Evolutionary conservation across 371 early-diverging fungal genomes (phyloP).

Genomic region (Fennellomyces sp.): DNA sequence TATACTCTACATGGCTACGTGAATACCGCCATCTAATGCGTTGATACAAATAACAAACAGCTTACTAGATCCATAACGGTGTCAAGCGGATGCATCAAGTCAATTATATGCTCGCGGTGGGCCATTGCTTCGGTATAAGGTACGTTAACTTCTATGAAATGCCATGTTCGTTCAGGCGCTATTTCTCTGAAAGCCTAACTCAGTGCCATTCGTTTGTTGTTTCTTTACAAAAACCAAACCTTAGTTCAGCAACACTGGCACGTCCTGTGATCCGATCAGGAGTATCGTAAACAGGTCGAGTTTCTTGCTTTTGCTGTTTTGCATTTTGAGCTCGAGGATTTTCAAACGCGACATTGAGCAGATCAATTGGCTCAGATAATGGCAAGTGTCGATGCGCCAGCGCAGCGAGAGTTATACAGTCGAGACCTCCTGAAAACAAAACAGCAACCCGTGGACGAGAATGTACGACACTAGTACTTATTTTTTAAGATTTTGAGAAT

Average conservation of each 20-base stretch:
- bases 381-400: conserved; percentile 76
- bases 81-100: conserved; percentile 79
- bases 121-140: conserved; percentile 72
- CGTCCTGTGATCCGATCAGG: conserved; percentile 91
- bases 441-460: conserved; percentile 70
- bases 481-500: not conserved
- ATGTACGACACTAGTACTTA: not conserved
- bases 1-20: conserved; percentile 69
- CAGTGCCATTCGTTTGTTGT: not conserved
- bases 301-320: conserved; percentile 13
- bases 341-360: conserved; percentile 96
- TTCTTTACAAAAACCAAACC: conserved; percentile 16
- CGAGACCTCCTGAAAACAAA: conserved; percentile 94
- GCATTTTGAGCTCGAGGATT: conserved; percentile 76
- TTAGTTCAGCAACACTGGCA: conserved; percentile 65
- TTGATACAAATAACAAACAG: no score
- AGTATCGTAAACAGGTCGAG: conserved; percentile 64
- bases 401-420: conserved; percentile 88
- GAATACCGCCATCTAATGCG: no score
- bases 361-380: conserved; percentile 76
- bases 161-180: conserved; percentile 77
- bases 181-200: conserved; percentile 31
- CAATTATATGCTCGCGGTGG: conserved; percentile 60
- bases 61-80: conserved; percentile 93
- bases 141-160: conserved; percentile 90